phyloP scores from a whole-genome alignment of 108 stramenopile species.

The Skeletonema menzelii region DNA sequence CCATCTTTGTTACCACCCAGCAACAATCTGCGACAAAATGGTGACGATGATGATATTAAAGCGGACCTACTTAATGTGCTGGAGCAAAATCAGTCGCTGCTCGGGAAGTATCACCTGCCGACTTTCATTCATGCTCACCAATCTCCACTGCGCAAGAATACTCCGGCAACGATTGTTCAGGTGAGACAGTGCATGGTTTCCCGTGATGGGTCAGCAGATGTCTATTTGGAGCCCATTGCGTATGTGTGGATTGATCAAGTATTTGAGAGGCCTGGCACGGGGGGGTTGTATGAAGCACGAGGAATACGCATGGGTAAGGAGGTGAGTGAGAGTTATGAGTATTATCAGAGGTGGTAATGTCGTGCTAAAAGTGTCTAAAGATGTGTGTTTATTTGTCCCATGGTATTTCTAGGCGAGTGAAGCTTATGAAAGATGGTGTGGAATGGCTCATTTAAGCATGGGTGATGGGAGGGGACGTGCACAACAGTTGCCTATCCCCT shows the following conservation, averaged over 20 bases:
- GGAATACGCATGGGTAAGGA: constrained; percentile 57
- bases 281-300: constrained; percentile 55
- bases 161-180: constrained; percentile 62
- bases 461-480: constrained; percentile 43
- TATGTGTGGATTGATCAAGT: constrained; percentile 62
- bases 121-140: constrained; percentile 61
- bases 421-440: constrained; percentile 29
- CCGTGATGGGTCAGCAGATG: constrained; percentile 67
- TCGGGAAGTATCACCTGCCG: constrained; percentile 15
- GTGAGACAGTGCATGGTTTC: constrained; percentile 44
- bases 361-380: not conserved
- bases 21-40: not conserved
- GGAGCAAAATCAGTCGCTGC: constrained; percentile 23
- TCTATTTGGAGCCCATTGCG: constrained; percentile 49
- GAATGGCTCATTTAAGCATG: constrained; percentile 27
- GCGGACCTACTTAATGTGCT: constrained; percentile 13
- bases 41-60: constrained; percentile 21
- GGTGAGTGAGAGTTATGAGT: constrained; percentile 23
- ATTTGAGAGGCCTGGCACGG: constrained; percentile 49
- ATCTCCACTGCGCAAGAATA: constrained; percentile 25
- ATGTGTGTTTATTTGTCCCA: not conserved
- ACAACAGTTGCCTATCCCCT: constrained; percentile 44
- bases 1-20: constrained; percentile 34
- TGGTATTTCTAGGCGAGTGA: constrained; percentile 3
- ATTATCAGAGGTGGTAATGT: not conserved